Conservation (phyloP, 1,284 basidiomycete species). For the Malassezia globosa region DNA sequence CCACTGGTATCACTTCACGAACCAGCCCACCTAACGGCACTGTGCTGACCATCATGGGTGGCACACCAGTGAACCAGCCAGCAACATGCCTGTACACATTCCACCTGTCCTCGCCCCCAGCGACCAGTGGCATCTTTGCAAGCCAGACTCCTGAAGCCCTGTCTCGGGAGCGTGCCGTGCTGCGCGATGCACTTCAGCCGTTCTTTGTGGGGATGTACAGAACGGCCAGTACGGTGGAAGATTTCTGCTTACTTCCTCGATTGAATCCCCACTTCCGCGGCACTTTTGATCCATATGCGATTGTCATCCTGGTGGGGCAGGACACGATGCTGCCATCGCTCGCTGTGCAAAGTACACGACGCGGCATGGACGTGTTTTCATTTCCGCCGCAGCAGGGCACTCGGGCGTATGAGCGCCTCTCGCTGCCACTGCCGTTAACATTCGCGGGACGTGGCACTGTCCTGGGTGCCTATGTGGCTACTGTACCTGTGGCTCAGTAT, state of each 20-base stretch:
- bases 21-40: slow-evolving; percentile 18
- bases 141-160: slow-evolving; percentile 39
- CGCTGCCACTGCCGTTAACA: slow-evolving; percentile 32
- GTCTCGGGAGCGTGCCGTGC: slow-evolving; percentile 47
- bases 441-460: slow-evolving; percentile 32
- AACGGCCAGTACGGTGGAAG: slow-evolving; percentile 50
- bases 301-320: slow-evolving; percentile 50
- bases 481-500: slow-evolving; percentile 25
- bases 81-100: slow-evolving; percentile 60
- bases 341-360: slow-evolving; percentile 33
- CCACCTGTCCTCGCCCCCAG: slow-evolving; percentile 62
- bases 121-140: slow-evolving; percentile 45
- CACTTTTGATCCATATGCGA: slow-evolving; percentile 60
- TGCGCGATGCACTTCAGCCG: slow-evolving; percentile 46
- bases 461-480: slow-evolving; percentile 26
- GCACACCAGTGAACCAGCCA: slow-evolving; percentile 51
- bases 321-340: slow-evolving; percentile 32
- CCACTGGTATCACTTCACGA: not conserved
- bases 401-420: slow-evolving; percentile 16
- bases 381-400: slow-evolving; percentile 26
- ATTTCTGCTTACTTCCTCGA: slow-evolving; percentile 65
- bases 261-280: slow-evolving; percentile 62
- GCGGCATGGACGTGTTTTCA: slow-evolving; percentile 31
- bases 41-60: slow-evolving; percentile 64
- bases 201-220: slow-evolving; percentile 57